Base-by-base conservation (phyloP, 2,329 filamentous ascomycete genomes). In the Domatiomyces globalis region DNA sequence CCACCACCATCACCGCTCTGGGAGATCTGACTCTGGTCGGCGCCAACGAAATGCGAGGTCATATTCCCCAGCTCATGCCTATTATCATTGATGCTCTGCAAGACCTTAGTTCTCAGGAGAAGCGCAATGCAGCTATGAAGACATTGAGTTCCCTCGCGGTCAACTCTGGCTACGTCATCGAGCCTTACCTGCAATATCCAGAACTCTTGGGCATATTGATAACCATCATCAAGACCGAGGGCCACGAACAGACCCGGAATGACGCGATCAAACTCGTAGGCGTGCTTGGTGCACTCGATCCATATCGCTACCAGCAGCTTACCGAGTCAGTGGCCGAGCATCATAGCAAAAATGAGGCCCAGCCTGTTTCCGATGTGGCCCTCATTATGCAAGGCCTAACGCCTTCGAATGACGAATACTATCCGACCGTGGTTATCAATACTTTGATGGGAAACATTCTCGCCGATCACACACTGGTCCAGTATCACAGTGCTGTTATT, bases 381-480 rank as follows among this genome's bases (percentile, higher is more conserved):
- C 76, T 98, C 27, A 96, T 98, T 75, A 98, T 98, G 90, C 88
- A 87, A 43, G 92, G 94, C 12, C 75, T 95, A 43, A 96, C 89
- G 0, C 94, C 92, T 0, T 96, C 90, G 0, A 95, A 87, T 63
- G 95, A 98, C 63, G 92, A 98, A 62, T 98, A 98, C 67, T 98
- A 95, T 63, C 92, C 92, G 0, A 98, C 92, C 0, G 88, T 98
- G 17, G 92, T 95, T 46, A 95, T 98, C 65, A 95, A 95, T 62
- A 94, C 92, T 1, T 76, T 98, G 9, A 81, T 98, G 62, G 84
- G 88, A 52, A 73, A 71, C 51, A 89, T 98, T 58, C 71, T 98
- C 36, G 94, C 90, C 62, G 92, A 98, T 60, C 81, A 83, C 22
- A 96, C 92, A 0, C 74, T 98, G 4, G 80, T 84, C 10, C 86